Base-by-base conservation (phyloP, 352 stramenopile genomes). In the Pythium vanterpoolii region DNA sequence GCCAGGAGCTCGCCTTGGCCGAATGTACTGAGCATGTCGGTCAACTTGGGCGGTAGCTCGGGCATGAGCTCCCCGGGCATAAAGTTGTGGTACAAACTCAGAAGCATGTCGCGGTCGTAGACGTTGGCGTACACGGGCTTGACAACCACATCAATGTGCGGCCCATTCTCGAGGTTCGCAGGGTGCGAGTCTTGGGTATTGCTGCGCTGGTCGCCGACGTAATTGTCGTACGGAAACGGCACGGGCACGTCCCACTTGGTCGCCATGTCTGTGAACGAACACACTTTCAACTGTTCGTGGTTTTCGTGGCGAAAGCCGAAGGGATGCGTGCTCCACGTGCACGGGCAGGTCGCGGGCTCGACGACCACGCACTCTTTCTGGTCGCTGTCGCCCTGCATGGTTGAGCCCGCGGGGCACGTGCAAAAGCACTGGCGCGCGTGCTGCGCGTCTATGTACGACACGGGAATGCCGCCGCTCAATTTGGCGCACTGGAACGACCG, bases 151-250 rank as follows among this genome's bases (percentile, higher is more conserved):
- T 68, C 51, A 33, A 71, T 54, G 23, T 43, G 63, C 14, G 62
- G 61, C 1, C 52, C 30, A 33, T 10, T 59, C 44, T 16, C 45
- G 49, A 1, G 64, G n/a, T 28, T 24, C 3, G 4, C 16, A 16
- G 21, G 2, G 9, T 40, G 4, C 0, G 34, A 1, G 23, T 73
- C 40, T 48, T 51, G 14, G 31, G 39, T 31, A 48, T 75, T 85
- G 9, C 52, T 57, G n/a, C 75, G 73, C 19, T 69, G 64, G 54
- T 87, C 71, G 0, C 73, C 64, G 18, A 79, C 73, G 68, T 83
- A 87, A 57, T 83, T 84, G 49, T 84, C 73, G 0, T 45, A 77
- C 27, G 79, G 75, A 60, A 88, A 85, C 1, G 81, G 76, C 28
- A 74, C 77, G 0, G 72, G 67, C 3, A 89, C 31, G 0, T 51